Conservation (phyloP, 2,329 filamentous ascomycete species). For the Pseudogymnoascus sp. region DNA sequence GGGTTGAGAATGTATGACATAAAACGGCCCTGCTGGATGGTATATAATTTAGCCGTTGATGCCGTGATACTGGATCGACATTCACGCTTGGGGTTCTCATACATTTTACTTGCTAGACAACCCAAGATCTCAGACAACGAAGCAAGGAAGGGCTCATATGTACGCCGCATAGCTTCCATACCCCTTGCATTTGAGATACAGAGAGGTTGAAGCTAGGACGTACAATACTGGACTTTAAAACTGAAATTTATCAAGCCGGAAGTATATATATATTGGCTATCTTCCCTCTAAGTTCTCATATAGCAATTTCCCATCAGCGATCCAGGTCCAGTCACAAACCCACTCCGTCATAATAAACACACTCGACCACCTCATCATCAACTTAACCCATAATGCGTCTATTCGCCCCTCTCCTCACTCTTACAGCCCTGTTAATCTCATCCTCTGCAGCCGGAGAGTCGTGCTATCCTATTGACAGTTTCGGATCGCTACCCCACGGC, state of each 20-base stretch:
- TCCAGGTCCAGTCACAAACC: neutral
- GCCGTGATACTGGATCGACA: neutral
- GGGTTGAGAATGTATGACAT: neutral
- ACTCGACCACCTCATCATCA: neutral
- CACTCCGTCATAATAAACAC: neutral
- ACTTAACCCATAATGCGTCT: neutral
- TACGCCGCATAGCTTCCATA: neutral
- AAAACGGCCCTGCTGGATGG: neutral
- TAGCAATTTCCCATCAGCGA: neutral
- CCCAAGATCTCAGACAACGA: neutral
- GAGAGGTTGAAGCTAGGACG: neutral
- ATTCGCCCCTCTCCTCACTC: neutral
- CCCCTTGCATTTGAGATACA: neutral
- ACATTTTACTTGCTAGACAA: neutral
- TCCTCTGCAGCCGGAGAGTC: neutral
- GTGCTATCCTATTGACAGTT: too few species aligned
- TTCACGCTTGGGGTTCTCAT: neutral
- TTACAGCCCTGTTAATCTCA: neutral
- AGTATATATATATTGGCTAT: neutral
- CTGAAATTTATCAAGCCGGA: neutral
- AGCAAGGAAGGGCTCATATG: neutral
- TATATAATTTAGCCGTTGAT: neutral
- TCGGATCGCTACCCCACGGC: neutral
- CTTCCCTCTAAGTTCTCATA: neutral
- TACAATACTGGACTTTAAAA: neutral